Evolutionary conservation across 2,329 filamentous ascomycete species (phyloP), one percentile per base, ranked within the genome.

Genomic region (Pseudopyrenochaeta lycopersici): DNA sequence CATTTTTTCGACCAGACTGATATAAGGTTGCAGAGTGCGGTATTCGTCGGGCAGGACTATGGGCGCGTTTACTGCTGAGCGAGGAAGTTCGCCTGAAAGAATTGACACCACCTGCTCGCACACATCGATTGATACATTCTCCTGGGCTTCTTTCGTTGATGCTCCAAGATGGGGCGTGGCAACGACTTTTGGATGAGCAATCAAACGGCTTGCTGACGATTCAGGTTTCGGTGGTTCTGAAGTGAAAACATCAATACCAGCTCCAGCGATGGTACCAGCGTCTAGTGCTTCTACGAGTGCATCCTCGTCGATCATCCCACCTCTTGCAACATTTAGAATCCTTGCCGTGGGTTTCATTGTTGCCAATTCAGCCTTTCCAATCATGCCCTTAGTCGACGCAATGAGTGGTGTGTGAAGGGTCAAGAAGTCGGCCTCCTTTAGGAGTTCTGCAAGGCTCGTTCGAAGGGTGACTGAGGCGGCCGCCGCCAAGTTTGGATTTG

Each of bases 41-140:
- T 91, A 92, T 75, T 94, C 90, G 58, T 92, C 90, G 0, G 90
- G 90, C 14, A 93, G 79, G 57, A 94, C 94, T 48, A 94, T 83
- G 4, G 91, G 90, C 0, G 90, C 90, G 60, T 95, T 94, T 68
- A 94, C 90, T 4, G 90, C 90, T 17, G 84, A 86, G 1, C 89
- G 90, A 0, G 91, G 90, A 1, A 93, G 80, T 0, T 89, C 88
- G 2, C 90, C 90, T 0, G 82, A 80, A 2, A 95, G 79, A 36
- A 94, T 91, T 52, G 88, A 84, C 0, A 90, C 81, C 11, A 93
- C 89, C 75, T 95, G 90, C 30, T 88, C 88, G 73, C 90, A 94
- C 7, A 94, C 91, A 64, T 94, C 91, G 58, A 93, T 84, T 1
- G 88, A 90, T 3, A 93, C 90, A 56, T 92, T 93, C 68, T 94